Evolutionary conservation across 495 filamentous ascomycete genomes (phyloP), one percentile per base, ranked within the genome.

Genomic region (Podospora pseudopauciseta): DNA sequence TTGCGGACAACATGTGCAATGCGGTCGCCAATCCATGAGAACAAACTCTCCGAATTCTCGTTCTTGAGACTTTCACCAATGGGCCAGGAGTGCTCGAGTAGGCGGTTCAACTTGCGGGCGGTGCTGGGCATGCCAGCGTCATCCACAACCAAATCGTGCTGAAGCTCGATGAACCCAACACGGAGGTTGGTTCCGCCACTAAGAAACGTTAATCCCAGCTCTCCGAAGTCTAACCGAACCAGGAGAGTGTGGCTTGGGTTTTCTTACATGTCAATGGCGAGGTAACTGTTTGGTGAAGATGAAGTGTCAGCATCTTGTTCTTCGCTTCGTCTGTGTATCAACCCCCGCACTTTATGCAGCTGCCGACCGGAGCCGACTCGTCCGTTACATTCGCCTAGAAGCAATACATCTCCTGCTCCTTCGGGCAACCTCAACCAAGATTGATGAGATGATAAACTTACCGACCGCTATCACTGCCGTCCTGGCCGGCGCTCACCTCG

Each of bases 21-120:
- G 71, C 88, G 89, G 65, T 86, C 82, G 3, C 92, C 91, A 68
- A 96, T 91, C 92, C 92, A 96, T 4, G 81, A 78, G 74, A 94
- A 96, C 2, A 94, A 74, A 65, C 87, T 86, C 65, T 92, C 90
- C 3, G 90, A 88, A 61, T 91, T 86, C 64, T 91, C 86, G 76
- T 86, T 89, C 73, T 94, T 94, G 61, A 95, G 80, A 72, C 92
- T 86, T 28, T 95, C 90, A 55, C 87, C 85, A 61, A 96, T 94
- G 1, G 88, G 88, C 92, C 92, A 96, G 66, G 85, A 85, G 65
- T 84, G 87, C 75, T 93, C 91, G 53, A 91, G 78, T 0, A 85
- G 85, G 49, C 89, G 71, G n/a, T 70, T 65, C 39, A 73, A 55
- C 7, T 39, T 70, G 18, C 61, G 62, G 20, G 68, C 55, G 61